Percentiles rank a stretch among this genome's conserved stretches.
Evolutionary conservation across 345 rosid genomes (phyloP).

Genomic region (Populus tremula): DNA sequence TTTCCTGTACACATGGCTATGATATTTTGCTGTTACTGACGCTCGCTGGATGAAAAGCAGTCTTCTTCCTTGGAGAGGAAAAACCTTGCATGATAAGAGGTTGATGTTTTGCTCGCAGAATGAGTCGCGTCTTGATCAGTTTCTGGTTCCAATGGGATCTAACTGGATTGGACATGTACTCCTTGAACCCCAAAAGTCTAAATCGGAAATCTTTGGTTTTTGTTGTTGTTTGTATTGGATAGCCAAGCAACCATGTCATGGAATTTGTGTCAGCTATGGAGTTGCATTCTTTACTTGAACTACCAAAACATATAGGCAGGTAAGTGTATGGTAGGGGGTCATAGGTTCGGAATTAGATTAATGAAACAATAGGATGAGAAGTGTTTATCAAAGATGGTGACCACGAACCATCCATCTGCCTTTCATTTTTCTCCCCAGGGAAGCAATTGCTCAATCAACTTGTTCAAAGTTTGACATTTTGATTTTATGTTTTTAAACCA

Average conservation of each 20-base stretch:
- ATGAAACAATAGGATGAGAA: neutral
- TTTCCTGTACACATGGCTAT: neutral
- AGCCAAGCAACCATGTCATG: neutral
- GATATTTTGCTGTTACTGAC: neutral
- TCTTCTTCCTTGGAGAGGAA: neutral
- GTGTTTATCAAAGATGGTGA: neutral
- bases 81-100: neutral
- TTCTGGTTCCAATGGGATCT: too few species aligned
- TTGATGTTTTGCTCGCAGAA: neutral
- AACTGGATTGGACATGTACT: neutral
- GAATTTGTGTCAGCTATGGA: neutral
- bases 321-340: neutral
- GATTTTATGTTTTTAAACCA: too few species aligned
- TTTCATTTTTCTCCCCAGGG: conserved; percentile 11
- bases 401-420: conserved; percentile 6
- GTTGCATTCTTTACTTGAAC: neutral
- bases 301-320: neutral
- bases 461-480: neutral
- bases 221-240: too few species aligned
- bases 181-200: neutral
- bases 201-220: too few species aligned
- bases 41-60: neutral
- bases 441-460: neutral
- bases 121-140: too few species aligned
- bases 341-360: neutral